phyloP scores from a whole-genome alignment of 1,284 basidiomycete genomes.

The Ustilago xerochloae region DNA sequence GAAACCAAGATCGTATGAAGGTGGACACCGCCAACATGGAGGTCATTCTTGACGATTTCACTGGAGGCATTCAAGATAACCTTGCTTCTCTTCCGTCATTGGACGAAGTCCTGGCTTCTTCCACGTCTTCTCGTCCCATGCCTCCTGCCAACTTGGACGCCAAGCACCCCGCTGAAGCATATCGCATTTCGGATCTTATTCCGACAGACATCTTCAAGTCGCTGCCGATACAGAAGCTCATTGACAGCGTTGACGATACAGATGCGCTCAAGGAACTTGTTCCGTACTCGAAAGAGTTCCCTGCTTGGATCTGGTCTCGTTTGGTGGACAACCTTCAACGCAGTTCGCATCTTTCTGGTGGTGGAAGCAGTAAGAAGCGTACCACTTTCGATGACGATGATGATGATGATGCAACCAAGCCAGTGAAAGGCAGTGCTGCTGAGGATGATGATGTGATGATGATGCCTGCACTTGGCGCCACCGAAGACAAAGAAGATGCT shows the following conservation, averaged over 20 bases:
- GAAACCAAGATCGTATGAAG: constrained; percentile 66
- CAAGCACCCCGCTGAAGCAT: constrained; percentile 58
- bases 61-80: constrained; percentile 56
- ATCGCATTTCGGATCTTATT: constrained; percentile 57
- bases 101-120: constrained; percentile 47
- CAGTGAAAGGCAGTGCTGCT: background rate
- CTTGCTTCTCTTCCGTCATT: constrained; percentile 48
- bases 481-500: constrained; percentile 47
- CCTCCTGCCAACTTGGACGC: constrained; percentile 61
- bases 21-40: constrained; percentile 66
- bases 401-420: constrained; percentile 10
- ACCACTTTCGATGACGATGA: constrained; percentile 37
- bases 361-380: constrained; percentile 24
- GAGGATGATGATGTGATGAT: constrained; percentile 25
- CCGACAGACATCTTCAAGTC: constrained; percentile 44
- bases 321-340: constrained; percentile 45
- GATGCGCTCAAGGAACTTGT: constrained; percentile 34
- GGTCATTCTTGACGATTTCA: constrained; percentile 58
- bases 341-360: constrained; percentile 32
- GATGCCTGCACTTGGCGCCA: constrained; percentile 48
- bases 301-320: constrained; percentile 41
- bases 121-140: constrained; percentile 57
- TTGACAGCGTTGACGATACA: constrained; percentile 31
- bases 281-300: constrained; percentile 41
- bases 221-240: constrained; percentile 50